A percentile compares a stretch with the other conserved stretches of the same genome.
Conservation (phyloP, 805 yeast genomes). For the Wickerhamiella sergipiensis region DNA sequence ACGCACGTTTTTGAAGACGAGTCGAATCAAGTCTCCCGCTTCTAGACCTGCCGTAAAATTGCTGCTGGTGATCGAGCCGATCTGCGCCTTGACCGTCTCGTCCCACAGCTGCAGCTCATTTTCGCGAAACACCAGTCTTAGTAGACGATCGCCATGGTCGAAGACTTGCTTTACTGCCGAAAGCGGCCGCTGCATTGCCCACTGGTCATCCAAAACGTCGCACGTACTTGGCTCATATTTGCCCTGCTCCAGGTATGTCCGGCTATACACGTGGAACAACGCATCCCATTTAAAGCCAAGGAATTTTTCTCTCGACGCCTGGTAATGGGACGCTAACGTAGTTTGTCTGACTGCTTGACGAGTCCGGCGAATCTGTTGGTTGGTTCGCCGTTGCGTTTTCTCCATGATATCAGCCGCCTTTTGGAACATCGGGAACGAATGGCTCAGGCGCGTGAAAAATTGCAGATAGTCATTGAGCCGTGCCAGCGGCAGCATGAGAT, state of each 20-base stretch:
- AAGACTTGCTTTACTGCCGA: constrained; percentile 7
- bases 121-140: constrained; percentile 2
- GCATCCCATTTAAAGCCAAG: constrained; percentile 7
- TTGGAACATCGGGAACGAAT: neutral
- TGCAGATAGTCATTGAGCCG: constrained; percentile 9
- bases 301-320: neutral
- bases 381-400: neutral
- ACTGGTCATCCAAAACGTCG: neutral
- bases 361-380: neutral
- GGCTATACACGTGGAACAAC: constrained; percentile 1
- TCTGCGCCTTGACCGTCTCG: constrained; percentile 2
- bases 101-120: constrained; percentile 7
- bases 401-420: neutral
- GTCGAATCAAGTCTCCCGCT: neutral
- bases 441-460: constrained; percentile 6
- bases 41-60: neutral
- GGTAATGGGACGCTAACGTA: constrained; percentile 1
- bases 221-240: neutral
- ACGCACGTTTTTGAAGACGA: constrained; percentile 2
- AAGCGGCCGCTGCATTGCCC: neutral
- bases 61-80: neutral
- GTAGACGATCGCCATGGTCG: neutral
- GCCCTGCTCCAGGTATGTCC: constrained; percentile 6
- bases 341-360: constrained; percentile 1
- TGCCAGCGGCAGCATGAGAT: constrained; percentile 14